Evolutionary conservation across 2,329 filamentous ascomycete genomes (phyloP), one percentile per base, ranked within the genome.

Genomic region (Taxawa tesnikishii): DNA sequence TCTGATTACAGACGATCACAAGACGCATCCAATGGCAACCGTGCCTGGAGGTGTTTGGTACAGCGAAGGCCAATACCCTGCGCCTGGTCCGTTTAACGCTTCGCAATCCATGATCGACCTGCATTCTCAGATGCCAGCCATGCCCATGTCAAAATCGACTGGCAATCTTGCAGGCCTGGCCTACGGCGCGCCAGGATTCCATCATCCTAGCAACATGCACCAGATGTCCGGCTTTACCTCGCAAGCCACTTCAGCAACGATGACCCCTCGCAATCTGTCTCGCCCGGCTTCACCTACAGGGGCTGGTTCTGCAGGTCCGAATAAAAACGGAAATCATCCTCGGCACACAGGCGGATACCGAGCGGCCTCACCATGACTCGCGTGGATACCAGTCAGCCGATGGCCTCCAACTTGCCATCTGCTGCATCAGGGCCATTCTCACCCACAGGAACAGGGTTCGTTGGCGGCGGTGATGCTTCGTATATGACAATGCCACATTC

Each of bases 1-100:
- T 42, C 88, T 94, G 71, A 94, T 96, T 41, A 96, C 90, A 1
- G 88, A 98, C 52, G 88, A 98, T 49, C 88, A 96, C 63, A 96
- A 96, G 62, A 94, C 84, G 6, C 80, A 83, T 45, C 50, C 51
- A 32, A 43, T 49, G 18, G 38, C 50, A 6, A 39, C 44, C 3
- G 42, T 50, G 26, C 29, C 47, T 4, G 43, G 43, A 19, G 47
- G 47, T 15, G 38, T 43, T 11, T 48, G 44, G 36, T 47, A 47
- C 21, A 34, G 38, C 18, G 43, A 46, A 12, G 31, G 43, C 10
- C 41, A 41, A 15, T 50, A 43, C 26, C 28, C 44, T 6, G 31
- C 43, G 10, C 28, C 29, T 19, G 53, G 59, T 51, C 34, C 34
- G 10, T 15, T 10, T 41, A 17, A 56, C 61, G 33, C 55, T 53